Percentiles rank a stretch among this genome's conserved stretches.
phyloP scores from a whole-genome alignment of 257 asterid genomes.

The Gentiana macrophylla region DNA sequence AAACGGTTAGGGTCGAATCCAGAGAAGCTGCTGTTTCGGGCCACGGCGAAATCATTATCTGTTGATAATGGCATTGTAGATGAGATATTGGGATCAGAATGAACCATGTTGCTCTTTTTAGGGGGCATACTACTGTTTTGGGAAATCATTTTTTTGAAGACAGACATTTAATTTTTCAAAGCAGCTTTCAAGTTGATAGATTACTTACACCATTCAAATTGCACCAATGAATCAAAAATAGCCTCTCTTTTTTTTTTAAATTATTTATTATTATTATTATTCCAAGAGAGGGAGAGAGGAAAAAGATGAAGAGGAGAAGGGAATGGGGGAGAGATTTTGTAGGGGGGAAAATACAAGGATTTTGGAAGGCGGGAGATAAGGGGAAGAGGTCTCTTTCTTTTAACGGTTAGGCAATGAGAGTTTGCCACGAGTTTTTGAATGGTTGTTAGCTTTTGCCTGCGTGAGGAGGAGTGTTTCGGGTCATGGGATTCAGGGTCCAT shows the following conservation, averaged over 20 bases:
- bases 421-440: slow-evolving; percentile 10
- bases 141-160: slow-evolving; percentile 13
- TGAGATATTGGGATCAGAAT: slow-evolving; percentile 32
- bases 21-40: slow-evolving; percentile 44
- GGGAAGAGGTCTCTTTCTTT: background rate
- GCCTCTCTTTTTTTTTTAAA: no score
- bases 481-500: slow-evolving; percentile 5
- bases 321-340: slow-evolving; percentile 39
- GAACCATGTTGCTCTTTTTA: slow-evolving; percentile 18
- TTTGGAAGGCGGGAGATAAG: slow-evolving; percentile 23
- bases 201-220: background rate
- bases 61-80: slow-evolving; percentile 11
- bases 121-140: slow-evolving; percentile 13
- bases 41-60: slow-evolving; percentile 7
- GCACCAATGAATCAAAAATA: background rate
- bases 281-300: slow-evolving; percentile 1
- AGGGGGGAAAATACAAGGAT: slow-evolving; percentile 18
- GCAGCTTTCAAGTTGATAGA: background rate
- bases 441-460: background rate
- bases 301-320: slow-evolving; percentile 8
- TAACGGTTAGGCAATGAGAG: background rate
- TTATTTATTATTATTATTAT: background rate
- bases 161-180: background rate
- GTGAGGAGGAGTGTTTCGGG: background rate
- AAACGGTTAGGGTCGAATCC: slow-evolving; percentile 37